These are phyloP conservation scores for Acer campestre DNA, from an alignment of 345 rosid species.

Conservation along the genomic window DNA sequence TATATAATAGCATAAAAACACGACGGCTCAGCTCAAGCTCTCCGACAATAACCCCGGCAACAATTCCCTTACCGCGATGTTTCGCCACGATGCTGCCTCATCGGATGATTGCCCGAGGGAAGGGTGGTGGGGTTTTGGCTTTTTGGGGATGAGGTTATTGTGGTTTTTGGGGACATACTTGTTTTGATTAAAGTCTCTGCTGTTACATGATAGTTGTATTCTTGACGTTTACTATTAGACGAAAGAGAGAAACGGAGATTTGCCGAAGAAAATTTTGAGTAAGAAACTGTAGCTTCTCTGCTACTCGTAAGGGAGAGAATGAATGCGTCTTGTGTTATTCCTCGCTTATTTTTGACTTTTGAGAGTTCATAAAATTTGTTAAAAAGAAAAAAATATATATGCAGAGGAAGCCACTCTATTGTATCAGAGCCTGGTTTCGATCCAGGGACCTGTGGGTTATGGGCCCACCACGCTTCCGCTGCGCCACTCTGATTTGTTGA, in stretches of 20 bases:
- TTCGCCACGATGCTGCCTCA: constrained; percentile 33
- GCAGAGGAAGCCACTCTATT: too few species aligned
- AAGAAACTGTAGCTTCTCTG: too few species aligned
- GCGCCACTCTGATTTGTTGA: constrained; percentile 70
- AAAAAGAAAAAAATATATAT: too few species aligned
- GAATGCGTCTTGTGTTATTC: too few species aligned
- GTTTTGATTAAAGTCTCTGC: constrained; percentile 18
- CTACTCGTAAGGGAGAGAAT: too few species aligned
- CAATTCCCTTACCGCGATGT: constrained; percentile 58
- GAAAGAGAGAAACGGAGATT: neutral
- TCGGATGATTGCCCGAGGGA: constrained; percentile 58
- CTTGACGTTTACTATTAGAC: neutral
- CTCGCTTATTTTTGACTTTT: too few species aligned
- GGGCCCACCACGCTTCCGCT: constrained; percentile 90
- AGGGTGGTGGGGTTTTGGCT: constrained; percentile 43
- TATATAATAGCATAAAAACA: constrained; percentile 80
- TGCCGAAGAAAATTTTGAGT: neutral
- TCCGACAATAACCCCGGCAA: constrained; percentile 88
- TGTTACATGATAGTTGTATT: constrained; percentile 35
- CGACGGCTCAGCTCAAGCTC: constrained; percentile 81
- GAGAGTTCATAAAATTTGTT: too few species aligned
- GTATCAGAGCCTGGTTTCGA: constrained; percentile 67
- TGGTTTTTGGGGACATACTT: constrained; percentile 39
- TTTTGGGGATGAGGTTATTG: constrained; percentile 57
- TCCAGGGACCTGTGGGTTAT: constrained; percentile 77